Base-by-base conservation (phyloP, 192 early-diverging fungal genomes). In the Mortierella hygrophila region DNA sequence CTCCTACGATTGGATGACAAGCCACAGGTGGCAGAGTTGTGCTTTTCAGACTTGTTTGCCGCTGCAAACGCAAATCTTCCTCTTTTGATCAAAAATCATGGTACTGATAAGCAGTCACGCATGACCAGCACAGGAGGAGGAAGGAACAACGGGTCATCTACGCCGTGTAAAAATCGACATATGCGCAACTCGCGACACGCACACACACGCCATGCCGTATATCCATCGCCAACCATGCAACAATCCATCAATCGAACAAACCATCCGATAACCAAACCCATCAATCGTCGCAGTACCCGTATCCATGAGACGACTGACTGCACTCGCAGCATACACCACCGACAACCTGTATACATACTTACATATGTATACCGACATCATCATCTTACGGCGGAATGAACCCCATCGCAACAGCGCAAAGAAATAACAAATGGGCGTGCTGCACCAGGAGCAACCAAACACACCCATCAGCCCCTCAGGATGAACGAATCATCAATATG, bases 41-140 rank as follows among this genome's bases (percentile, higher is more conserved):
- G 38, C 26, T 26, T 52, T 46, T 74, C 72, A 68, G 35, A 26
- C 40, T 29, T 13, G 15, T 72, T 80, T 63, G 72, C 60, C 65
- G 72, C 63, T 80, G 78, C 72, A 80, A 80, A 68, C 63, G 42
- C 63, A 52, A 65, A 42, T 80, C 78, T 74, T 65, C 74, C 80
- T 82, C 80, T 82, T 82, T 82, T 82, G 80, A 82, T 82, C 80
- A 82, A 76, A 82, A 74, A 82, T 72, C 71, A 82, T 82, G 80
- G 80, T 82, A 75, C 41, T 70, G 72, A 72, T 49, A 44, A 74
- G 74, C 80, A 81, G 80, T 81, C 72, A 75, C 80, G 37, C 52
- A 71, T 63, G 41, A 52, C 44, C 41, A 47, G 26, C 65, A 44
- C 60, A 37, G 65, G 18, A 40, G 49, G 6, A 40, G 46, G 35